These are phyloP conservation scores for Clarireedia monteithiana DNA, from an alignment of 2,329 filamentous ascomycete genomes.

Conservation along the genomic window DNA sequence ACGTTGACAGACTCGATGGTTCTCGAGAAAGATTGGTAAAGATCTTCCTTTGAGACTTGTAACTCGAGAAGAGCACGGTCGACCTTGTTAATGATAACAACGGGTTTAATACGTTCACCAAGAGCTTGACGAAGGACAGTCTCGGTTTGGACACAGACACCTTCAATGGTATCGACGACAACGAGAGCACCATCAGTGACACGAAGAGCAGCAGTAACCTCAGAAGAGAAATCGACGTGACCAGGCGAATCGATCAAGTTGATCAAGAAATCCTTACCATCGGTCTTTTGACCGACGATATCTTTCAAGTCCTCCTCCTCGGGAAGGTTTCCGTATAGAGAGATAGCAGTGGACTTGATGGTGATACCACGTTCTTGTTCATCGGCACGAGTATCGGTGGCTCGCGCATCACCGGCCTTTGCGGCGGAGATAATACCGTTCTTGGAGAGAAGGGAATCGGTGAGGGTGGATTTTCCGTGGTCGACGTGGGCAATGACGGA, in stretches of 20 bases:
- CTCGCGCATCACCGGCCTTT: conserved; percentile 92
- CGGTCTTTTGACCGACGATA: conserved; percentile 77
- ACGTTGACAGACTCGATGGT: conserved; percentile 99
- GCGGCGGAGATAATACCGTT: conserved; percentile 98
- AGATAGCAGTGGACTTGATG: conserved; percentile 99
- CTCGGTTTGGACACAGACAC: conserved; percentile 99
- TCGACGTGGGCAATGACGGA: conserved; percentile 99
- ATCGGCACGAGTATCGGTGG: conserved; percentile 93
- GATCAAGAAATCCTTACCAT: conserved; percentile 97
- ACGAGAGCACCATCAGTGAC: conserved; percentile 99
- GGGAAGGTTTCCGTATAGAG: conserved; percentile 80
- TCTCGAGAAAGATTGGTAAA: conserved; percentile 99
- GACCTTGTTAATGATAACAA: conserved; percentile 99
- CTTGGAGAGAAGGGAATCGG: conserved; percentile 98
- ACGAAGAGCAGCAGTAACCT: conserved; percentile 98
- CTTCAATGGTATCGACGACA: conserved; percentile 98
- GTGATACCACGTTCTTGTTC: conserved; percentile 99
- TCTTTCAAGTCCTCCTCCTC: conserved; percentile 89
- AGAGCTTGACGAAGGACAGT: conserved; percentile 98
- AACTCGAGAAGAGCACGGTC: conserved; percentile 98
- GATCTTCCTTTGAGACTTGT: conserved; percentile 96
- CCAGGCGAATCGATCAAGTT: conserved; percentile 99
- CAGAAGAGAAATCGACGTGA: conserved; percentile 99
- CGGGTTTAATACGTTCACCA: conserved; percentile 99
- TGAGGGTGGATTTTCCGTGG: conserved; percentile 99